These are phyloP conservation scores for Citrullus mucosospermus DNA, from an alignment of 306 rosid genomes.

Conservation along the genomic window DNA sequence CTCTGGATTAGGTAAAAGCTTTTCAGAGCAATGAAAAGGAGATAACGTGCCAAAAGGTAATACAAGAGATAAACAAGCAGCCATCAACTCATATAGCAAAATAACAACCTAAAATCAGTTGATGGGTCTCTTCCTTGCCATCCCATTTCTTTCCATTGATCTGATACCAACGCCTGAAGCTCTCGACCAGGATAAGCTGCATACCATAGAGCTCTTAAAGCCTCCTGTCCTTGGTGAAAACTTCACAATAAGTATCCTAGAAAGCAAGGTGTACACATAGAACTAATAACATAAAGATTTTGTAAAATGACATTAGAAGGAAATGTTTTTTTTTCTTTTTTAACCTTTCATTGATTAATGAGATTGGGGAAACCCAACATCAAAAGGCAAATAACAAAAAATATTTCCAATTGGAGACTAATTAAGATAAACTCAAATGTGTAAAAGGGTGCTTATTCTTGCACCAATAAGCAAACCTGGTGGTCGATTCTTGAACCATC, in stretches of 20 bases:
- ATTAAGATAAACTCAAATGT: too few relatives aligned
- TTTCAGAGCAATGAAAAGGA: not conserved
- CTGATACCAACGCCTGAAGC: conserved; percentile 72
- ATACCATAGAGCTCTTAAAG: conserved; percentile 72
- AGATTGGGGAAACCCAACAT: too few relatives aligned
- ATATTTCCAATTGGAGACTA: too few relatives aligned
- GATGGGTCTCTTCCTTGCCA: conserved; percentile 98
- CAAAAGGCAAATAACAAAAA: too few relatives aligned
- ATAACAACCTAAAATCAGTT: conserved; percentile 74
- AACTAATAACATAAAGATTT: not conserved
- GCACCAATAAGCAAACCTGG: conserved; percentile 31
- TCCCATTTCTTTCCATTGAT: conserved; percentile 97
- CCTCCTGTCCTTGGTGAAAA: conserved; percentile 43
- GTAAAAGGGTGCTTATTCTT: too few relatives aligned
- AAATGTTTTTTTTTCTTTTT: not conserved
- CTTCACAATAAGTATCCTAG: conserved; percentile 11
- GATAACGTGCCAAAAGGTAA: not conserved
- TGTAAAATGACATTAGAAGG: not conserved
- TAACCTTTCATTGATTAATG: too few relatives aligned
- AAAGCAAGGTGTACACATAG: not conserved
- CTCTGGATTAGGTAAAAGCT: conserved; percentile 35
- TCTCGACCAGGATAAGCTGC: conserved; percentile 64
- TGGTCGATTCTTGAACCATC: conserved; percentile 66
- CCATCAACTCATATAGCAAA: not conserved
- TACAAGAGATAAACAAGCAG: not conserved